Conservation (phyloP, 2,329 filamentous ascomycete genomes). For the Colletotrichum sp. region DNA sequence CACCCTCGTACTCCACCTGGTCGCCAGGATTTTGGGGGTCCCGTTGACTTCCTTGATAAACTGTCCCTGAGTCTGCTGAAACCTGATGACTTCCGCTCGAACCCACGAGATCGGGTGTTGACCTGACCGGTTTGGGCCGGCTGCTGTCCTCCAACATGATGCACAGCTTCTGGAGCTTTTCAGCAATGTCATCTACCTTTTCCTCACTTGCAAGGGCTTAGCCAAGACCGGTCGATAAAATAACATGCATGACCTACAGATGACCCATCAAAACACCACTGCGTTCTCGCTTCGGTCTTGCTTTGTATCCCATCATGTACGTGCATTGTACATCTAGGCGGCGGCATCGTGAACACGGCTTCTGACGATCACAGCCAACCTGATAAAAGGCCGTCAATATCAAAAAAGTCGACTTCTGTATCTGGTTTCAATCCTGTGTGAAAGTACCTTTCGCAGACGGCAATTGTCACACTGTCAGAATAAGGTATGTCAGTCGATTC, state of each 20-base stretch:
- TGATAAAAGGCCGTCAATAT: neutral
- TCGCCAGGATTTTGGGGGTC: rapidly evolving
- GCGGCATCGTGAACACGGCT: neutral
- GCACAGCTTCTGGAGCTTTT: neutral
- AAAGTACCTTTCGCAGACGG: no score
- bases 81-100: neutral
- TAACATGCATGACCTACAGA: neutral
- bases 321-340: neutral
- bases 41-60: rapidly evolving
- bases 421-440: no score
- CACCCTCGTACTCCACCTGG: neutral
- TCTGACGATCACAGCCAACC: neutral
- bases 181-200: neutral
- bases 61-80: rapidly evolving
- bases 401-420: no score
- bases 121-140: neutral
- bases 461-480: no score
- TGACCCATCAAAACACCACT: neutral
- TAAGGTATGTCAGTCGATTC: no score
- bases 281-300: neutral
- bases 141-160: neutral
- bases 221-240: neutral
- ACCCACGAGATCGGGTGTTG: no score
- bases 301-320: neutral
- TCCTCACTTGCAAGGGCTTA: neutral